Conservation (phyloP, 2,329 filamentous ascomycete genomes). For the Meredithiella fracta region DNA sequence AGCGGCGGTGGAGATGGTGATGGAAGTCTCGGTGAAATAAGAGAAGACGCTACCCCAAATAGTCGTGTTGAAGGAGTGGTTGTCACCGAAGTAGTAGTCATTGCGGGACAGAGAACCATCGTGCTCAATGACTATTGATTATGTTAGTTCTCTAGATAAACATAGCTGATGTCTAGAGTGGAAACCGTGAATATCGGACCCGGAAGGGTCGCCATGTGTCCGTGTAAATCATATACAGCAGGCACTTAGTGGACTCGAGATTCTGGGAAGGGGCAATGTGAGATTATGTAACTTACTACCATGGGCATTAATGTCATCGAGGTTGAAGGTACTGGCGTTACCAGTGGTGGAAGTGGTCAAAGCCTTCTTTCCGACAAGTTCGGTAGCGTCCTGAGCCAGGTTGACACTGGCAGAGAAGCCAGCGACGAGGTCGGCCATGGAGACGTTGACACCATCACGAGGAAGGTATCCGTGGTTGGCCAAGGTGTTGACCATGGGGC, state of each 20-base stretch:
- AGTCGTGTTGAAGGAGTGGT: conserved; percentile 19
- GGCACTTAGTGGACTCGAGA: too few species aligned
- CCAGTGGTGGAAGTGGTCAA: conserved; percentile 19
- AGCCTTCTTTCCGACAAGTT: conserved; percentile 14
- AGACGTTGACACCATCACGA: conserved; percentile 15
- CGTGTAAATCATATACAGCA: too few species aligned
- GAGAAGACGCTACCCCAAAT: conserved; percentile 18
- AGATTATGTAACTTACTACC: conserved; percentile 9
- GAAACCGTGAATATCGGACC: too few species aligned
- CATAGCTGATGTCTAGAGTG: background rate
- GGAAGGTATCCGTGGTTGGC: conserved; percentile 18
- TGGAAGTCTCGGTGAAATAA: conserved; percentile 16
- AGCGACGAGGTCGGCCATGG: conserved; percentile 14
- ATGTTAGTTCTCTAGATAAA: background rate
- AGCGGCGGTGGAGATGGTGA: conserved; percentile 20
- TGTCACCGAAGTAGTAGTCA: conserved; percentile 20
- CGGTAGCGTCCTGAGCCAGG: conserved; percentile 14
- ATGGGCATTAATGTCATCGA: conserved; percentile 20
- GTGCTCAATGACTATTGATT: conserved; percentile 21
- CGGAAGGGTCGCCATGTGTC: too few species aligned
- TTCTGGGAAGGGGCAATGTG: background rate
- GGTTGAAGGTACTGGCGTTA: conserved; percentile 18
- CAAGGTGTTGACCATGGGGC: conserved; percentile 18
- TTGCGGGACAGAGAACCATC: conserved; percentile 21
- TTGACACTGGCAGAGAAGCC: conserved; percentile 16